Base-by-base conservation (phyloP, 345 rosid species). In the Syzygium grande region DNA sequence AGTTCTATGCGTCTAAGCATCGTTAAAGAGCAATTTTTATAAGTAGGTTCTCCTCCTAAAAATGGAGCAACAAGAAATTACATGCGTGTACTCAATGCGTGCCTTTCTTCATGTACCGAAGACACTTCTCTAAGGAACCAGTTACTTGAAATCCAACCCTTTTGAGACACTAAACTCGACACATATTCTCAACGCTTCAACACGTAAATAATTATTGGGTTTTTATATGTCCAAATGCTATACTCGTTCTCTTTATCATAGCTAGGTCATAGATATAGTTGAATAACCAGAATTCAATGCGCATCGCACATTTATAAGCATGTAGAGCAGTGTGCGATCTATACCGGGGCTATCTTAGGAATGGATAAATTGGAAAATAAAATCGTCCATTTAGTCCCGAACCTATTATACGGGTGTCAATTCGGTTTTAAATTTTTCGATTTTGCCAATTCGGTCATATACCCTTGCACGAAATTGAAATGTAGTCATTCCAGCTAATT, bases 401-500 rank as follows among this genome's bases (percentile, higher is more conserved):
- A 61, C 5, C 17, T 5, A 61, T 61, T 61, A 3, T n/a, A 61
- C 4, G 0, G 14, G n/a, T n/a, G 19, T 13, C 0, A 0, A 16
- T n/a, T 61, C 9, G 6, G 5, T 61, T 2, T 0, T 61, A 61
- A 13, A 12, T 27, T 27, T n/a, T 61, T 61, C 0, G 1, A 61
- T 5, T n/a, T 61, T n/a, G 0, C n/a, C 17, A 13, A 61, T 27
- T n/a, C 13, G 5, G 1, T 61, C 9, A 13, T 14, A 14, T 27
- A 14, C 0, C 6, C n/a, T 61, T 13, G 15, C 73, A 6, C 1
- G 0, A 61, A 61, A 61, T n/a, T 61, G 2, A 9, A 1, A n/a
- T 13, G 1, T 61, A 61, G 17, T 61, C 4, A 0, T n/a, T n/a
- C 0, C 0, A 0, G 0, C 2, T 9, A 61, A n/a, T 61, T n/a